phyloP scores from a whole-genome alignment of 352 stramenopile genomes.

The Phytophthora sansomeana region DNA sequence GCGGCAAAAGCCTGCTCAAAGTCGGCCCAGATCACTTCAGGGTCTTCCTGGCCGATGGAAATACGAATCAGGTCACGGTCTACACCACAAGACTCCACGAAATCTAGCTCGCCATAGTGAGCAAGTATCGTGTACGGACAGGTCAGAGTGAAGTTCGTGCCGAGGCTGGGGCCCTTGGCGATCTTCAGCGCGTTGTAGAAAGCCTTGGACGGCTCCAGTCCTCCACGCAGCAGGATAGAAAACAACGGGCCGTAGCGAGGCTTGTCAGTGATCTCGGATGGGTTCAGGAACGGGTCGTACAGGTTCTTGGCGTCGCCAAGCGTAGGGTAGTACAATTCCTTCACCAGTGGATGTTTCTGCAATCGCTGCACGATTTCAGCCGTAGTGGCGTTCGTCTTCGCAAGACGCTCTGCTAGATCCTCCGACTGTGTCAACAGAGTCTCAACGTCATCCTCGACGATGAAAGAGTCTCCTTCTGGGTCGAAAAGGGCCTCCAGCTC shows the following conservation, averaged over 20 bases:
- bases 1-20: conserved; percentile 45
- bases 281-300: conserved; percentile 70
- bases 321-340: conserved; percentile 90
- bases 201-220: conserved; percentile 62
- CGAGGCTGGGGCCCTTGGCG: conserved; percentile 90
- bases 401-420: conserved; percentile 80
- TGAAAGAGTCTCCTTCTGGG: conserved; percentile 57
- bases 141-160: conserved; percentile 94
- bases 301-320: conserved; percentile 52
- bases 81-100: conserved; percentile 91
- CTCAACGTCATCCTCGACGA: conserved; percentile 68
- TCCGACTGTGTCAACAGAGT: conserved; percentile 55
- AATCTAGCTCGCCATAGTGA: conserved; percentile 94
- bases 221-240: conserved; percentile 85
- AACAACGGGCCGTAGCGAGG: conserved; percentile 88
- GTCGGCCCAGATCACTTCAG: conserved; percentile 74
- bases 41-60: conserved; percentile 91
- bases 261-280: conserved; percentile 19
- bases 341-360: conserved; percentile 74
- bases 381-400: conserved; percentile 83
- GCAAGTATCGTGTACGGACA: conserved; percentile 94
- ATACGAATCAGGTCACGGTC: conserved; percentile 92
- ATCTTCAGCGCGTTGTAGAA: conserved; percentile 92
- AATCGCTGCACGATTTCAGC: conserved; percentile 78
- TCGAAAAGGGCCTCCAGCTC: conserved; percentile 52